A percentile compares a stretch with the other conserved stretches of the same genome.
These are phyloP conservation scores for Mycena leptocephala DNA, from an alignment of 768 basidiomycete genomes.

Conservation along the genomic window DNA sequence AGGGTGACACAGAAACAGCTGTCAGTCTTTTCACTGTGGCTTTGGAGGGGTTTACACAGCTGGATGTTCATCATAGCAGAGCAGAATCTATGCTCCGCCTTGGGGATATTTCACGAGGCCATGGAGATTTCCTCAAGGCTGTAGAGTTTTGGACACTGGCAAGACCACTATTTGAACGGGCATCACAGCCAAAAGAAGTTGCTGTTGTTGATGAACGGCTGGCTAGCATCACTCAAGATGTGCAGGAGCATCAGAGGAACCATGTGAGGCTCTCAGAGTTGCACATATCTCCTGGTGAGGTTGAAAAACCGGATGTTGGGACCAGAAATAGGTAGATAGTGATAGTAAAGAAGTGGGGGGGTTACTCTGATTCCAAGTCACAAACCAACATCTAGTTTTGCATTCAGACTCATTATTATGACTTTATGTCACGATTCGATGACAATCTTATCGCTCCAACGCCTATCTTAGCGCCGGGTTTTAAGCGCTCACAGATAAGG, in stretches of 20 bases:
- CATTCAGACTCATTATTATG: too few species aligned
- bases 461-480: too few species aligned
- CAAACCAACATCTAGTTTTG: too few species aligned
- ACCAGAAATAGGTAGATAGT: too few species aligned
- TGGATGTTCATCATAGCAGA: constrained; percentile 10
- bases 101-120: background rate
- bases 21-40: background rate
- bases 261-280: too few species aligned
- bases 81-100: background rate
- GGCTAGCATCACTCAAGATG: background rate
- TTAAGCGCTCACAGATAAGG: too few species aligned
- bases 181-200: background rate
- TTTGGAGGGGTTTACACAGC: background rate
- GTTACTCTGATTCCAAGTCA: too few species aligned
- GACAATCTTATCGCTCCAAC: too few species aligned
- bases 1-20: background rate
- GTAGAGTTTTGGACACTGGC: background rate
- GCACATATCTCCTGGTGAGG: too few species aligned
- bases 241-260: background rate
- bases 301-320: too few species aligned
- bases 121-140: background rate
- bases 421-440: too few species aligned
- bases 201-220: background rate
- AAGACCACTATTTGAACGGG: background rate
- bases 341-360: too few species aligned